phyloP scores from a whole-genome alignment of 2,329 filamentous ascomycete species.

The Lasiodiplodia sp. region DNA sequence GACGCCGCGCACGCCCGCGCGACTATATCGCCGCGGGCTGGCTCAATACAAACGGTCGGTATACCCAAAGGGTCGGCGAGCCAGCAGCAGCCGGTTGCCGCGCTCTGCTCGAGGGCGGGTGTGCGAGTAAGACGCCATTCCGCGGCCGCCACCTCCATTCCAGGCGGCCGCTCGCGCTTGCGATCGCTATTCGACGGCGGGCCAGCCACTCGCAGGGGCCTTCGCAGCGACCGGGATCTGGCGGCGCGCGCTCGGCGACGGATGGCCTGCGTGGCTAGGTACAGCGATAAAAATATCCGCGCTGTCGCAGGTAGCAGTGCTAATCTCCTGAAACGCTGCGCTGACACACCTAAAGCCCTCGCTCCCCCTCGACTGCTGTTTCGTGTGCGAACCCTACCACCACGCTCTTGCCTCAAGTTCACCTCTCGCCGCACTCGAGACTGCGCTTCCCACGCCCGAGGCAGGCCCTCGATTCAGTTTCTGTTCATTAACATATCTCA shows the following conservation, averaged over 20 bases:
- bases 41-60: slow-evolving; percentile 4
- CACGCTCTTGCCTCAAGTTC: slow-evolving; percentile 24
- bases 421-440: slow-evolving; percentile 24
- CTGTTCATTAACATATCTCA: slow-evolving; percentile 30
- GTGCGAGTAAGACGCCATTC: slow-evolving; percentile 29
- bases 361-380: slow-evolving; percentile 30
- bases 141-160: slow-evolving; percentile 28
- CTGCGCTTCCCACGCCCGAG: slow-evolving; percentile 26
- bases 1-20: slow-evolving; percentile 11
- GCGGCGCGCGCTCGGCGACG: slow-evolving; percentile 26
- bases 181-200: slow-evolving; percentile 28
- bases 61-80: slow-evolving; percentile 9
- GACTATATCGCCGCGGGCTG: neutral
- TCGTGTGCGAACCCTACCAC: slow-evolving; percentile 29
- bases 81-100: slow-evolving; percentile 1
- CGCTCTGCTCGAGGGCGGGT: neutral
- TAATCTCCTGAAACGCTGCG: slow-evolving; percentile 32
- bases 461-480: slow-evolving; percentile 31
- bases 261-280: slow-evolving; percentile 27
- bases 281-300: slow-evolving; percentile 28
- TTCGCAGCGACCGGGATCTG: slow-evolving; percentile 26
- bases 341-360: slow-evolving; percentile 31
- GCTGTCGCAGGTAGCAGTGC: slow-evolving; percentile 26
- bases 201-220: slow-evolving; percentile 28
- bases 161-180: slow-evolving; percentile 17